phyloP scores from a whole-genome alignment of 495 filamentous ascomycete species.

The Xylaria cubensis region DNA sequence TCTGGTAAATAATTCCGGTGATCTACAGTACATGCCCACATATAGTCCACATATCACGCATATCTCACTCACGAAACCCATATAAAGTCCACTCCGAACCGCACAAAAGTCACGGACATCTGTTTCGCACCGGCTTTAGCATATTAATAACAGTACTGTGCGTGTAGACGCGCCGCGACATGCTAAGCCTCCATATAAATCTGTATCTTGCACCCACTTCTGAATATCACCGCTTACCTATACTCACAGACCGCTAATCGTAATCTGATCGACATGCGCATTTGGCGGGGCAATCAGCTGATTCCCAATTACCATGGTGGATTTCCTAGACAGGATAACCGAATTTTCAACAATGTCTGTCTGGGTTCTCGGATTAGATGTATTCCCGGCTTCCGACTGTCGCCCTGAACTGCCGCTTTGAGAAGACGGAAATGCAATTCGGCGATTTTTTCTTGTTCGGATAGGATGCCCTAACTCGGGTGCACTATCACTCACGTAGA shows the following conservation, averaged over 20 bases:
- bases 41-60: conserved; percentile 20
- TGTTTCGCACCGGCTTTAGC: background rate
- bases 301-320: background rate
- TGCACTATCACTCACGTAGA: background rate
- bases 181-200: background rate
- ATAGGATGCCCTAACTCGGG: background rate
- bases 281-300: background rate
- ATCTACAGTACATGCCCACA: background rate
- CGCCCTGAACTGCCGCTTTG: background rate
- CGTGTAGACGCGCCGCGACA: background rate
- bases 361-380: background rate
- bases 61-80: conserved; percentile 8
- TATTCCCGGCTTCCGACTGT: background rate
- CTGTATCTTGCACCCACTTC: background rate
- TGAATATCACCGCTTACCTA: conserved; percentile 5
- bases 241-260: background rate
- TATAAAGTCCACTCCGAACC: conserved; percentile 8
- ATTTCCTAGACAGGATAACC: background rate
- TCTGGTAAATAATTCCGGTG: background rate
- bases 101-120: background rate
- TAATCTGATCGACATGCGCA: background rate
- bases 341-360: background rate
- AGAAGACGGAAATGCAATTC: background rate
- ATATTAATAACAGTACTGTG: background rate
- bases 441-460: background rate